A percentile compares a stretch with the other conserved stretches of the same genome.
phyloP scores from a whole-genome alignment of 2,329 filamentous ascomycete genomes.

The Colletotrichum coccodes region DNA sequence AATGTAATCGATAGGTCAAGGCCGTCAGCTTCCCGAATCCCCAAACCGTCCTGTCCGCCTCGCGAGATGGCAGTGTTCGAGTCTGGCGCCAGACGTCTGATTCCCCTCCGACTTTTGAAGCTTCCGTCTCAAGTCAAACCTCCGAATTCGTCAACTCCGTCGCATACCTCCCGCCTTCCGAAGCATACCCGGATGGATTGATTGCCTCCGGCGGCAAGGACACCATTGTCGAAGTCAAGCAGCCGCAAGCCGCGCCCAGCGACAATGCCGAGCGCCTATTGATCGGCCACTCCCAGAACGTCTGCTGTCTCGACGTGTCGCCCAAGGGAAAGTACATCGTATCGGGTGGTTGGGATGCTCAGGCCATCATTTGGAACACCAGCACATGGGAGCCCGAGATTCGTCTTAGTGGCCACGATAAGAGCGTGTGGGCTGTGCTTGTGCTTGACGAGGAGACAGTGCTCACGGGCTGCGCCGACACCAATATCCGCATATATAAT shows the following conservation, averaged over 20 bases:
- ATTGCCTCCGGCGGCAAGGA: constrained; percentile 91
- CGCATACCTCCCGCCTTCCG: constrained; percentile 77
- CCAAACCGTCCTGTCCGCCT: constrained; percentile 82
- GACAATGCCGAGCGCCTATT: constrained; percentile 88
- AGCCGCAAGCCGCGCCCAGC: constrained; percentile 71
- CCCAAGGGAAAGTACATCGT: constrained; percentile 79
- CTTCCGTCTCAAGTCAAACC: constrained; percentile 81
- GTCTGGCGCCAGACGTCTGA: constrained; percentile 79
- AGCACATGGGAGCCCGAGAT: constrained; percentile 84
- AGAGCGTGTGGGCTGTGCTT: constrained; percentile 90
- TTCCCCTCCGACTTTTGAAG: constrained; percentile 78
- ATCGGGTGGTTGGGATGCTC: constrained; percentile 93
- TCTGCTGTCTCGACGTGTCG: constrained; percentile 86
- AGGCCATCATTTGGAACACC: constrained; percentile 88
- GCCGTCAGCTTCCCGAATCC: constrained; percentile 81
- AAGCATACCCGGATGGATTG: constrained; percentile 79
- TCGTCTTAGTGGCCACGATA: constrained; percentile 76
- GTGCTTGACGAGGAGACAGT: constrained; percentile 83
- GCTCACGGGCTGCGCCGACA: constrained; percentile 93
- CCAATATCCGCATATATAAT: constrained; percentile 86
- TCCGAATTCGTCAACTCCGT: constrained; percentile 90
- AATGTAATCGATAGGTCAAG: constrained; percentile 73
- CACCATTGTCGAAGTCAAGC: constrained; percentile 89
- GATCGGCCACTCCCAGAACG: constrained; percentile 86
- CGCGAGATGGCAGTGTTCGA: constrained; percentile 90